These are phyloP conservation scores for Acacia concinna DNA, from an alignment of 331 rosid species.

Conservation along the genomic window DNA sequence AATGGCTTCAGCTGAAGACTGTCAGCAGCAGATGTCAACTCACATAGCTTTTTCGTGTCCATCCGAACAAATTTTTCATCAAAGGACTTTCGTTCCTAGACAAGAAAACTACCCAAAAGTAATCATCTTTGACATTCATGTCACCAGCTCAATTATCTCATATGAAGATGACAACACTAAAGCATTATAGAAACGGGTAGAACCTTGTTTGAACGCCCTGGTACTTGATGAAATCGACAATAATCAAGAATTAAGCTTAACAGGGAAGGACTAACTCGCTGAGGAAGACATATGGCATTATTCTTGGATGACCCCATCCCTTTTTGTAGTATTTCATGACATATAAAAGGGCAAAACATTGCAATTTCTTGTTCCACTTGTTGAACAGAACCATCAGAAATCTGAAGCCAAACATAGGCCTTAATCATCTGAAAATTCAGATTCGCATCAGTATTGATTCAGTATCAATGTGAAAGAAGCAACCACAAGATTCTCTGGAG, in stretches of 20 bases:
- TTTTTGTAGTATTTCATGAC: conserved; percentile 80
- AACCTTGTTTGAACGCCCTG: conserved; percentile 97
- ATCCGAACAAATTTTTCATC: conserved; percentile 88
- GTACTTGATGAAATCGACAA: conserved; percentile 94
- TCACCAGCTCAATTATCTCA: conserved; percentile 16
- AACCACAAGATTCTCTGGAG: conserved; percentile 2
- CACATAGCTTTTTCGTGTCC: conserved; percentile 92
- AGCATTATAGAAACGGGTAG: conserved; percentile 12
- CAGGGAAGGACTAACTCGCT: conserved; percentile 86
- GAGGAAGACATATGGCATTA: conserved; percentile 93
- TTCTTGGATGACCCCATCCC: conserved; percentile 95
- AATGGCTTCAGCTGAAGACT: conserved; percentile 93
- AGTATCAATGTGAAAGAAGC: conserved; percentile 18
- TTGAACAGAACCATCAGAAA: conserved; percentile 92
- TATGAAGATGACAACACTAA: conserved; percentile 6
- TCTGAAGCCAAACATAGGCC: conserved; percentile 93
- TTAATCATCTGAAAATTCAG: conserved; percentile 59
- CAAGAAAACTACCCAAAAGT: conserved; percentile 35
- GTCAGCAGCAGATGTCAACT: conserved; percentile 97
- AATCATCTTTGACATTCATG: conserved; percentile 23
- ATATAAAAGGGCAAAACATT: conserved; percentile 89
- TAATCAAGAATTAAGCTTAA: conserved; percentile 92
- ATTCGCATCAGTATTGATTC: conserved; percentile 29
- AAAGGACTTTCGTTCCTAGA: conserved; percentile 80
- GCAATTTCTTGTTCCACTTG: conserved; percentile 99